Evolutionary conservation across 1,284 basidiomycete genomes (phyloP).

Genomic region (Pholiota adiposa): DNA sequence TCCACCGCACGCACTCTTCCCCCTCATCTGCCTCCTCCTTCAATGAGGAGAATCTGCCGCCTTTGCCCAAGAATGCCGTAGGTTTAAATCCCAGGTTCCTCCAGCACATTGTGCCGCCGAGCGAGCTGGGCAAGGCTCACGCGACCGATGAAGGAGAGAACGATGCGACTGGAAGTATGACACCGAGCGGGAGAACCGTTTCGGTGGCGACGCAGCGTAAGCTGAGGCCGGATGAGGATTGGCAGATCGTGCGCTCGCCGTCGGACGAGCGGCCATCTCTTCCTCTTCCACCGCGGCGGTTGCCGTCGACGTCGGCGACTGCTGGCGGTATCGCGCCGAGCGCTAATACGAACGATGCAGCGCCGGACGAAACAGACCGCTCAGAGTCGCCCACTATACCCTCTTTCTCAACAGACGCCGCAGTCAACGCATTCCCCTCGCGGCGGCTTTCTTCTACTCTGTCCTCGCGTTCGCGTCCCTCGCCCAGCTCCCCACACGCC

Average conservation of each 20-base stretch:
- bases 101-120: slow-evolving; percentile 56
- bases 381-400: slow-evolving; percentile 39
- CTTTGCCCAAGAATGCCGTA: slow-evolving; percentile 33
- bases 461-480: not conserved
- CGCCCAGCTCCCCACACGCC: slow-evolving; percentile 5
- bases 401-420: slow-evolving; percentile 36
- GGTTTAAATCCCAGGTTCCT: too few relatives aligned
- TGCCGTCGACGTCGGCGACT: not conserved
- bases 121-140: slow-evolving; percentile 45
- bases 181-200: not conserved
- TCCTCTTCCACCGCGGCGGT: slow-evolving; percentile 36
- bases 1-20: slow-evolving; percentile 49
- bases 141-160: not conserved
- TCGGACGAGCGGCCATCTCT: slow-evolving; percentile 32
- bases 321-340: not conserved
- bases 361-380: slow-evolving; percentile 6
- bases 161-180: too few relatives aligned
- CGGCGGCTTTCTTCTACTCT: slow-evolving; percentile 24
- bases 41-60: slow-evolving; percentile 45
- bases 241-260: slow-evolving; percentile 36
- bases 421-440: slow-evolving; percentile 39
- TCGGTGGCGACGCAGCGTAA: slow-evolving; percentile 1
- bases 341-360: not conserved
- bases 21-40: slow-evolving; percentile 63
- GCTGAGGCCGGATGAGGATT: slow-evolving; percentile 28